phyloP scores from a whole-genome alignment of 2,329 filamentous ascomycete species.

The Penicillium verrucosum region DNA sequence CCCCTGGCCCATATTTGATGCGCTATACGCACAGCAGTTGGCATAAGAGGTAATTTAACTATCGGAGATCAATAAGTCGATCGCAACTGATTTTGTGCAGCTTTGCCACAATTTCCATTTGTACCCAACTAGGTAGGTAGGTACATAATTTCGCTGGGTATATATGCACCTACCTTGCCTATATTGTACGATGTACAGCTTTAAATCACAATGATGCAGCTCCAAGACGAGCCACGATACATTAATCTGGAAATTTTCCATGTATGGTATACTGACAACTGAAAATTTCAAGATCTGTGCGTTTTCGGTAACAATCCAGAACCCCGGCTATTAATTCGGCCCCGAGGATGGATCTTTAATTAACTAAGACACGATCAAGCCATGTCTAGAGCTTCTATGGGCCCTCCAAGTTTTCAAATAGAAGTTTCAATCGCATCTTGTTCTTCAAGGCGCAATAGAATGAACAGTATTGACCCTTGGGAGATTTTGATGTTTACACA shows the following conservation, averaged over 20 bases:
- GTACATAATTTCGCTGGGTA: neutral
- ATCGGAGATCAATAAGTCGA: neutral
- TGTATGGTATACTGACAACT: neutral
- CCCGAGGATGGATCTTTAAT: neutral
- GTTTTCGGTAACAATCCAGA: neutral
- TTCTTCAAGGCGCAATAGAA: neutral
- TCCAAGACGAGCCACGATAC: neutral
- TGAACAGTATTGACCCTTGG: neutral
- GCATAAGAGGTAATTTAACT: neutral
- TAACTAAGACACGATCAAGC: neutral
- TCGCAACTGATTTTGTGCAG: neutral
- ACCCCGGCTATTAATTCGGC: neutral
- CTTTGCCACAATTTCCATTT: neutral
- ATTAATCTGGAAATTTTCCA: neutral
- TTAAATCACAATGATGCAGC: conserved; percentile 1
- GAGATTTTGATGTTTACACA: neutral
- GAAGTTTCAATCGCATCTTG: neutral
- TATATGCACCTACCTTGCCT: conserved; percentile 1
- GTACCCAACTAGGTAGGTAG: neutral
- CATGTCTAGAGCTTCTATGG: conserved; percentile 2
- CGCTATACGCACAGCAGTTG: neutral
- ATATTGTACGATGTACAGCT: neutral
- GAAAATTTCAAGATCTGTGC: conserved; percentile 6
- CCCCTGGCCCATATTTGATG: conserved; percentile 1
- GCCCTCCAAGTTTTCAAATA: neutral